phyloP scores from a whole-genome alignment of 257 asterid genomes.

The Craterostigma plantagineum region DNA sequence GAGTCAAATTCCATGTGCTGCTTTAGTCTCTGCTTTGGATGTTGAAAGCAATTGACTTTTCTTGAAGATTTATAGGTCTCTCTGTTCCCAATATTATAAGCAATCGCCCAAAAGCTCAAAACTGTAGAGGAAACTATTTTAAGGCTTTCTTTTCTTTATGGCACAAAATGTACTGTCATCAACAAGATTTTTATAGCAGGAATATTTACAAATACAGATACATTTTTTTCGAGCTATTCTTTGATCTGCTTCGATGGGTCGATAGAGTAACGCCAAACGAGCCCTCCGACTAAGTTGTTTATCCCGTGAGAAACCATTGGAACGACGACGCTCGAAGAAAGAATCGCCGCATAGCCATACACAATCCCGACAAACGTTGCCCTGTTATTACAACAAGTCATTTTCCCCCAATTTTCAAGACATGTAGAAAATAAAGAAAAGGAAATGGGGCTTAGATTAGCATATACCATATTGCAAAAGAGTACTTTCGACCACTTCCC shows the following conservation, averaged over 20 bases:
- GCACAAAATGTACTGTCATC: too few species aligned
- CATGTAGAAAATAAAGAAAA: not conserved
- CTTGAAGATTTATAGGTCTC: too few species aligned
- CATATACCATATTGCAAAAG: constrained; percentile 77
- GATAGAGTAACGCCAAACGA: constrained; percentile 50
- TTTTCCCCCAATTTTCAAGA: too few species aligned
- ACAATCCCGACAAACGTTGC: constrained; percentile 77
- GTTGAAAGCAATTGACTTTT: too few species aligned
- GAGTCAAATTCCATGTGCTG: too few species aligned
- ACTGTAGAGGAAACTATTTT: not conserved
- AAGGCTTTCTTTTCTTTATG: too few species aligned
- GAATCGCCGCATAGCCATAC: constrained; percentile 47
- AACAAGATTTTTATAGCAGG: too few species aligned
- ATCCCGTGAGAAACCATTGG: constrained; percentile 85
- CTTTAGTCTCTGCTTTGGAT: too few species aligned
- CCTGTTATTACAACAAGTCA: constrained; percentile 24
- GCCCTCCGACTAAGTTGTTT: constrained; percentile 60
- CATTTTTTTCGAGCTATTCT: too few species aligned
- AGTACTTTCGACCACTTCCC: constrained; percentile 79
- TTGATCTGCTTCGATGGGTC: constrained; percentile 19
- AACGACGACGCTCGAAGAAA: constrained; percentile 39
- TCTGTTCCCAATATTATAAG: not conserved
- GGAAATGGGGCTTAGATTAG: not conserved
- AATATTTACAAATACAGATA: too few species aligned
- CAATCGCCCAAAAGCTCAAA: not conserved